Evolutionary conservation across 495 filamentous ascomycete species (phyloP).

Genomic region (Wilcoxina mikolae): DNA sequence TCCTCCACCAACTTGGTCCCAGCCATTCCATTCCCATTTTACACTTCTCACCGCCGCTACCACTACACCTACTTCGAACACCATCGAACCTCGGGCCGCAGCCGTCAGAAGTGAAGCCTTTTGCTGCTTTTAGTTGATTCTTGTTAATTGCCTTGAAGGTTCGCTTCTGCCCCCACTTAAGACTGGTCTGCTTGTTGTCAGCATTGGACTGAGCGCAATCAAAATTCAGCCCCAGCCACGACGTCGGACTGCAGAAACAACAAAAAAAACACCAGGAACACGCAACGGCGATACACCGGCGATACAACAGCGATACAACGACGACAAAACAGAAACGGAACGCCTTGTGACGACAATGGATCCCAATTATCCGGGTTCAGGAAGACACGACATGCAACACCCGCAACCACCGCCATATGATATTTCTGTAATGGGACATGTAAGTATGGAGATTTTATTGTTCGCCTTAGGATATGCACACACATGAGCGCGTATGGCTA

Average conservation of each 20-base stretch:
- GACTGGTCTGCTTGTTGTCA: neutral
- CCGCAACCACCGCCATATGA: conserved; percentile 27
- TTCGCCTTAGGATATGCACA: neutral
- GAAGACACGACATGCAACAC: conserved; percentile 28
- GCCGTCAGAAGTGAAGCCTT: no score
- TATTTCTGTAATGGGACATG: conserved; percentile 29
- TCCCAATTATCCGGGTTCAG: conserved; percentile 25
- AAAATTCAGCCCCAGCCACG: conserved; percentile 4
- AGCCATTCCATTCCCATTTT: no score
- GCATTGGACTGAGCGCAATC: conserved; percentile 4
- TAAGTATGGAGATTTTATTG: conserved; percentile 15
- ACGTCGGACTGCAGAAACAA: neutral
- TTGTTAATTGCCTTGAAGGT: no score
- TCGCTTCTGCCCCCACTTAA: no score
- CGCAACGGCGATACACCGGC: neutral
- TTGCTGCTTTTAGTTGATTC: no score
- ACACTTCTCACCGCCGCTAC: no score
- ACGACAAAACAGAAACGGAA: neutral
- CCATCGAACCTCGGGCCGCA: no score
- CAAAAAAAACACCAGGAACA: neutral
- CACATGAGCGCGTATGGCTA: neutral
- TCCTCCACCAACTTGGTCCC: no score
- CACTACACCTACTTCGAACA: no score
- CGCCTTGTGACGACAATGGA: conserved; percentile 15
- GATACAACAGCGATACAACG: neutral